Evolutionary conservation across 169 alveolate species (phyloP).

Genomic region (Plasmodium fragile): DNA sequence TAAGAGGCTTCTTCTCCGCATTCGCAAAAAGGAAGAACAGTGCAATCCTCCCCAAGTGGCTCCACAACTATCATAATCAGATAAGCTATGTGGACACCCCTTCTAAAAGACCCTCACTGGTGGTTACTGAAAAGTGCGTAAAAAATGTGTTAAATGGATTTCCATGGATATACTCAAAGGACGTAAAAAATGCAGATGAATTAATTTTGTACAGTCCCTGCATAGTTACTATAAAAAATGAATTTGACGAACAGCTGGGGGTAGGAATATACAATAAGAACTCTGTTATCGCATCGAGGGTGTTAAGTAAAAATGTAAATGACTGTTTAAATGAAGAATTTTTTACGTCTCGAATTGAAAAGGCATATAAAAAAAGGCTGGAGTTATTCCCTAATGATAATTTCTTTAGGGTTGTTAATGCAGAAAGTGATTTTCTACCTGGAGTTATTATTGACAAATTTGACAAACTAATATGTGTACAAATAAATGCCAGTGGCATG

Average conservation of each 20-base stretch:
- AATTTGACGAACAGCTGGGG: constrained; percentile 64
- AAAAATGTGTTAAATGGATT: constrained; percentile 65
- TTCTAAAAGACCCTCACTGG: constrained; percentile 60
- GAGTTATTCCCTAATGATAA: constrained; percentile 52
- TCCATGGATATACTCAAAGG: constrained; percentile 78
- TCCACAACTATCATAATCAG: neutral
- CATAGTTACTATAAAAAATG: constrained; percentile 75
- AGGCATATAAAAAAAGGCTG: constrained; percentile 68
- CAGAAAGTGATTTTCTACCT: constrained; percentile 79
- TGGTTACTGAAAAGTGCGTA: constrained; percentile 48
- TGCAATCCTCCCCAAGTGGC: neutral
- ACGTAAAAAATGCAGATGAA: constrained; percentile 68
- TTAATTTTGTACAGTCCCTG: constrained; percentile 59
- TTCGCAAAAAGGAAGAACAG: neutral
- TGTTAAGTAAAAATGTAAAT: constrained; percentile 61
- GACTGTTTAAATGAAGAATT: constrained; percentile 68
- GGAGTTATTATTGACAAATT: constrained; percentile 79
- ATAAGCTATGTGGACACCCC: constrained; percentile 45
- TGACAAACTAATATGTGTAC: constrained; percentile 43
- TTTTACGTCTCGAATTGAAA: constrained; percentile 58
- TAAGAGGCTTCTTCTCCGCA: neutral
- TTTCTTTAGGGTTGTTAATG: constrained; percentile 78
- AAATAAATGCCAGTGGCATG: constrained; percentile 78
- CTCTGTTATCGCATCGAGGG: constrained; percentile 57
- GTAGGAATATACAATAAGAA: constrained; percentile 73